Evolutionary conservation across 1,284 basidiomycete species (phyloP).

Genomic region (Cryptococcus sp.): DNA sequence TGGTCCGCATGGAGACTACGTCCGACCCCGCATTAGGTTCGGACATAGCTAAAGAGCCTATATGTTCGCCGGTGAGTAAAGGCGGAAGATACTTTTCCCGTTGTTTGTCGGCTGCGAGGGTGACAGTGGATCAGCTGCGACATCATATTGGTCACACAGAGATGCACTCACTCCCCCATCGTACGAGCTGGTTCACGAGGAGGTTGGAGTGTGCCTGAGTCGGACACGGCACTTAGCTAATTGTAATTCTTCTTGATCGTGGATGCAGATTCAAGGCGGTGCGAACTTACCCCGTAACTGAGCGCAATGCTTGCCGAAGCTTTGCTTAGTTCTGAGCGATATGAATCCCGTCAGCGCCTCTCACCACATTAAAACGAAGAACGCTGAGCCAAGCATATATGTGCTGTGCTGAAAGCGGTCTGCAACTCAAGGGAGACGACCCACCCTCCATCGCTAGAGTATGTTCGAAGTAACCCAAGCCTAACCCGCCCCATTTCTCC

Average conservation of each 20-base stretch:
- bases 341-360: conserved; percentile 1
- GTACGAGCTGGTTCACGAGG: conserved; percentile 66
- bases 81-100: conserved; percentile 85
- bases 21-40: conserved; percentile 89
- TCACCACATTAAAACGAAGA: not conserved
- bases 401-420: not conserved
- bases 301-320: conserved; percentile 88
- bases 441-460: conserved; percentile 81
- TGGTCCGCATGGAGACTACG: conserved; percentile 85
- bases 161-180: conserved; percentile 69
- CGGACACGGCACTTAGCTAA: conserved; percentile 2
- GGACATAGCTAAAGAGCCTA: conserved; percentile 92
- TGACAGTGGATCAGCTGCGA: not conserved
- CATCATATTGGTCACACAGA: not conserved
- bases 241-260: not conserved
- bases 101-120: conserved; percentile 61
- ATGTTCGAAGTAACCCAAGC: conserved; percentile 81
- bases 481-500: conserved; percentile 74
- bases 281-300: conserved; percentile 68
- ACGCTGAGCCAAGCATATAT: not conserved
- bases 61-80: conserved; percentile 75
- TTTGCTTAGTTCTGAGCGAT: conserved; percentile 66
- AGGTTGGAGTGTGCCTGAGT: conserved; percentile 79
- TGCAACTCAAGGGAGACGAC: conserved; percentile 4
- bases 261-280: not conserved